Conservation (phyloP, 768 basidiomycete species). For the Rhodotorula taiwanensis region DNA sequence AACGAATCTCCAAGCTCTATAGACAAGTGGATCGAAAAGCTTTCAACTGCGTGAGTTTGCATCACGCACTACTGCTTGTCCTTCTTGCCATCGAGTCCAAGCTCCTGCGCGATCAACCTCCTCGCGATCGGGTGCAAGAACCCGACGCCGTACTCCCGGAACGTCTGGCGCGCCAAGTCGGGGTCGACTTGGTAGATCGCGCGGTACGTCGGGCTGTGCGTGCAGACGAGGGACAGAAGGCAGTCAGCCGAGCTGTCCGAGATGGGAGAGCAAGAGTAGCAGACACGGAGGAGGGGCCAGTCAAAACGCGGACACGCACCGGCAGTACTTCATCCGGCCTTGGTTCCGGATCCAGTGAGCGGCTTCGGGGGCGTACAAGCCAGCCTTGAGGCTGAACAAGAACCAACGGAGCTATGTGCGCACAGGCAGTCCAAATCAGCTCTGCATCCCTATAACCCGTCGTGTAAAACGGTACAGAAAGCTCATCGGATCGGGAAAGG, state of each 20-base stretch:
- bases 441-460: neutral
- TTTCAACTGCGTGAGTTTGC: too few species aligned
- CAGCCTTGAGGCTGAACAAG: conserved; percentile 38
- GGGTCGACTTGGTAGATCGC: conserved; percentile 43
- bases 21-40: too few species aligned
- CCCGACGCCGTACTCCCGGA: conserved; percentile 40
- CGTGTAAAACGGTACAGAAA: neutral
- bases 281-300: too few species aligned
- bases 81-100: neutral
- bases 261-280: too few species aligned
- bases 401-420: conserved; percentile 37
- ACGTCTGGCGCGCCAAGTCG: conserved; percentile 45
- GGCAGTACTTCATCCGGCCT: conserved; percentile 4
- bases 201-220: conserved; percentile 24
- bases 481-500: too few species aligned
- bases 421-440: too few species aligned
- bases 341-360: conserved; percentile 30
- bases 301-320: too few species aligned
- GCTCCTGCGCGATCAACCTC: conserved; percentile 43
- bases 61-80: too few species aligned
- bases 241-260: too few species aligned
- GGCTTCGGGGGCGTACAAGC: conserved; percentile 44
- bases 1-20: too few species aligned
- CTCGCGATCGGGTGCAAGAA: conserved; percentile 47
- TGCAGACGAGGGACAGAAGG: too few species aligned